A percentile compares a stretch with the other conserved stretches of the same genome.
phyloP scores from a whole-genome alignment of 345 rosid species.

The Mangifera indica region DNA sequence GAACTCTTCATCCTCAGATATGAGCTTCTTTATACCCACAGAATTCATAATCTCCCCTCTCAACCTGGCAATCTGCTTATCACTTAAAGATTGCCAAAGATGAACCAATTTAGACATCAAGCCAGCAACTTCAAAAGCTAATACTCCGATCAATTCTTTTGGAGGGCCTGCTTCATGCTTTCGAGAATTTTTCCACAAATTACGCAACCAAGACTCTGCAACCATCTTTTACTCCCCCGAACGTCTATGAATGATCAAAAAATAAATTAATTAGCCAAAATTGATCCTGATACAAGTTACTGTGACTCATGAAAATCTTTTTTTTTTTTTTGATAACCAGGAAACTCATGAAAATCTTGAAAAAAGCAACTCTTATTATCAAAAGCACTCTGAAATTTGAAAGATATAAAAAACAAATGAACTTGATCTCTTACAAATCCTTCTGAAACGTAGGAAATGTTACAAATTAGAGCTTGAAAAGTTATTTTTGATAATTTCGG shows the following conservation, averaged over 20 bases:
- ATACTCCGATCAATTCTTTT: slow-evolving; percentile 66
- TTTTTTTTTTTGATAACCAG: too few relatives aligned
- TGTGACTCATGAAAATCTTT: background rate
- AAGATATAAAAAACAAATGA: background rate
- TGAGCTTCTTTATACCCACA: slow-evolving; percentile 70
- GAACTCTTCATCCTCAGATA: slow-evolving; percentile 81
- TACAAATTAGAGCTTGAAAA: background rate
- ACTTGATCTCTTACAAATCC: background rate
- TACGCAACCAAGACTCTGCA: slow-evolving; percentile 88
- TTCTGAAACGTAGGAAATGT: background rate
- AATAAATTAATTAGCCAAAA: slow-evolving; percentile 8
- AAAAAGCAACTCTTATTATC: background rate
- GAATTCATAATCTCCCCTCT: slow-evolving; percentile 67
- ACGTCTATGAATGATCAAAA: slow-evolving; percentile 18
- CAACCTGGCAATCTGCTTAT: slow-evolving; percentile 71
- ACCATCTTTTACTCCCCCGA: slow-evolving; percentile 50
- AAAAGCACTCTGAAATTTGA: background rate
- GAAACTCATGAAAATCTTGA: too few relatives aligned
- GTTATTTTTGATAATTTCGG: background rate
- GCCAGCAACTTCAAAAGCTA: slow-evolving; percentile 88
- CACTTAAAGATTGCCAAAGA: slow-evolving; percentile 86
- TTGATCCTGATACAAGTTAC: background rate
- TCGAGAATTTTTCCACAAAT: slow-evolving; percentile 63
- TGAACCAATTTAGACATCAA: slow-evolving; percentile 84
- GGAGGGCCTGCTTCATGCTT: slow-evolving; percentile 53